Base-by-base conservation (phyloP, 257 asterid genomes). In the Rhazya stricta region DNA sequence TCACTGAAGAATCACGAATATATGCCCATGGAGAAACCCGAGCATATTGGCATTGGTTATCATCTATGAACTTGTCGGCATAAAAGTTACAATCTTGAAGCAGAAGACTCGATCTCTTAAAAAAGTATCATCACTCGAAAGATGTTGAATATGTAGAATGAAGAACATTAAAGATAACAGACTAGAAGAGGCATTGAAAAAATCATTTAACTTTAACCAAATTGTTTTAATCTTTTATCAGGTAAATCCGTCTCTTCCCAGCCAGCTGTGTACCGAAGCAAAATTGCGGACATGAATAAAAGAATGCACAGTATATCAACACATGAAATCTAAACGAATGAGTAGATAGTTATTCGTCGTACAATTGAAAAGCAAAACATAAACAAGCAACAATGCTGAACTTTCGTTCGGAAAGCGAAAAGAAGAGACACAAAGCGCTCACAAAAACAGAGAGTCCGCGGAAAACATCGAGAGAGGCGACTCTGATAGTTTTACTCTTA, bases 401-500 rank as follows among this genome's bases (percentile, higher is more conserved):
- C 50, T 19, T 2, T 13, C 5, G 5, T 3, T 43, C 9, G 15
- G 12, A 43, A 15, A 65, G 43, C 0, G 10, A 30, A 34, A 25
- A 65, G 2, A 21, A 1, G 45, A 43, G 62, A 63, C 56, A 63
- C n/a, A 39, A 57, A 56, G 10, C 54, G 73, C 36, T 83, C 83
- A 91, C 96, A 46, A 89, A 77, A 78, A 91, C 91, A 79, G 87
- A 89, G 57, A 91, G 92, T 81, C 94, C 95, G 8, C 95, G 87
- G 27, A 89, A 86, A 51, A 89, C 96, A 77, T 91, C 96, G 72
- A 91, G 90, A 54, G 95, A 91, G 73, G 86, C 89, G 36, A 90
- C 71, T 48, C 96, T 90, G 76, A 83, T 78, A 69, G 90, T 23
- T 73, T 73, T 88, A 19, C 83, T 63, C 21, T 57, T 62, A 62